Evolutionary conservation across 2,329 filamentous ascomycete species (phyloP).

Genomic region (Parastagonospora avenae): DNA sequence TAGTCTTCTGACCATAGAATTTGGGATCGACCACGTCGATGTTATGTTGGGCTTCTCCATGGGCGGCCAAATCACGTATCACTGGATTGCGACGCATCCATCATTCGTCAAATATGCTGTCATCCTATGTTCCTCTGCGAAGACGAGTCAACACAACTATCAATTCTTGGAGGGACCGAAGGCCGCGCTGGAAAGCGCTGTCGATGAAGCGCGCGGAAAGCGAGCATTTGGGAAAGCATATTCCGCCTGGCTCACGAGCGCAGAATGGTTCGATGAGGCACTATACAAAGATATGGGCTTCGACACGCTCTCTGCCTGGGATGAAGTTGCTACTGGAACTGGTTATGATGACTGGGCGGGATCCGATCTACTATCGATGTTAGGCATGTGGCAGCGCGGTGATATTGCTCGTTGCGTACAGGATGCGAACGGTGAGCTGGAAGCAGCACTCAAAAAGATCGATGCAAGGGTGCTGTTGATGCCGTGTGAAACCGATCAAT

Average conservation of each 20-base stretch:
- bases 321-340: constrained; percentile 28
- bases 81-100: constrained; percentile 58
- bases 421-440: constrained; percentile 29
- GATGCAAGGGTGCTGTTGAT: constrained; percentile 47
- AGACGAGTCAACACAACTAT: constrained; percentile 59
- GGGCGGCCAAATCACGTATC: constrained; percentile 61
- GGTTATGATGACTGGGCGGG: constrained; percentile 37
- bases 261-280: constrained; percentile 48
- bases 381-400: constrained; percentile 51
- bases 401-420: constrained; percentile 43
- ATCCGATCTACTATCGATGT: constrained; percentile 46
- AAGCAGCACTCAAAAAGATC: constrained; percentile 43
- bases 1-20: constrained; percentile 45
- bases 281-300: constrained; percentile 44
- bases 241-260: constrained; percentile 49
- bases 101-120: constrained; percentile 52
- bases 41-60: constrained; percentile 62
- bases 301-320: constrained; percentile 25
- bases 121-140: constrained; percentile 58
- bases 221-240: constrained; percentile 48
- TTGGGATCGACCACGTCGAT: constrained; percentile 52
- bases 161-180: constrained; percentile 62
- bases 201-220: constrained; percentile 43
- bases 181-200: constrained; percentile 52
- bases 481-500: constrained; percentile 49